Conservation (phyloP, 2,329 filamentous ascomycete species). For the Sarocladium strictum region DNA sequence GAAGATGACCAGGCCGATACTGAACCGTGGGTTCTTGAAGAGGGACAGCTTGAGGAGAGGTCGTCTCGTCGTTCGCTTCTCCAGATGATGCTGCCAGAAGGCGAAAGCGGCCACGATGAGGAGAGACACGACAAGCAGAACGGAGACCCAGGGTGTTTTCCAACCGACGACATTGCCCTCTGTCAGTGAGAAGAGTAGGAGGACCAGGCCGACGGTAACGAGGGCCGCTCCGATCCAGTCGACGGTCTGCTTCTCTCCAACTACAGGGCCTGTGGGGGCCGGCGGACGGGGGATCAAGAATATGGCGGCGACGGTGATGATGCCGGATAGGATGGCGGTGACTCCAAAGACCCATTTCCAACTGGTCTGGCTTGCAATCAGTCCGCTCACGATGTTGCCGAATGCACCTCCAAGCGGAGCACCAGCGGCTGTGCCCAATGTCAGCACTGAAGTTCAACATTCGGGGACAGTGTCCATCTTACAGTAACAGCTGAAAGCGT, state of each 20-base stretch:
- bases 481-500: slow-evolving; percentile 61
- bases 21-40: slow-evolving; percentile 54
- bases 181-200: slow-evolving; percentile 60
- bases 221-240: slow-evolving; percentile 63
- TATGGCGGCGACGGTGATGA: slow-evolving; percentile 50
- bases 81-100: slow-evolving; percentile 50
- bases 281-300: slow-evolving; percentile 54
- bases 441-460: not conserved
- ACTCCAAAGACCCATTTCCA: slow-evolving; percentile 67
- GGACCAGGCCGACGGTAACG: slow-evolving; percentile 55
- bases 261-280: slow-evolving; percentile 18
- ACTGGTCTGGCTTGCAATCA: slow-evolving; percentile 55
- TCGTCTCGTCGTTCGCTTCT: slow-evolving; percentile 25
- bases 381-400: slow-evolving; percentile 58
- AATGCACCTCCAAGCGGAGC: slow-evolving; percentile 59
- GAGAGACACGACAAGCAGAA: slow-evolving; percentile 52
- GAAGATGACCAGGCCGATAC: slow-evolving; percentile 60
- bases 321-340: slow-evolving; percentile 51
- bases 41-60: slow-evolving; percentile 64
- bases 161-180: slow-evolving; percentile 66
- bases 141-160: slow-evolving; percentile 55
- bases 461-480: slow-evolving; percentile 12
- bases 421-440: slow-evolving; percentile 42
- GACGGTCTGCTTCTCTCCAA: slow-evolving; percentile 24
- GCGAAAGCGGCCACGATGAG: slow-evolving; percentile 51